Conservation (phyloP, 2,329 filamentous ascomycete species). For the Epichloe amarillans region DNA sequence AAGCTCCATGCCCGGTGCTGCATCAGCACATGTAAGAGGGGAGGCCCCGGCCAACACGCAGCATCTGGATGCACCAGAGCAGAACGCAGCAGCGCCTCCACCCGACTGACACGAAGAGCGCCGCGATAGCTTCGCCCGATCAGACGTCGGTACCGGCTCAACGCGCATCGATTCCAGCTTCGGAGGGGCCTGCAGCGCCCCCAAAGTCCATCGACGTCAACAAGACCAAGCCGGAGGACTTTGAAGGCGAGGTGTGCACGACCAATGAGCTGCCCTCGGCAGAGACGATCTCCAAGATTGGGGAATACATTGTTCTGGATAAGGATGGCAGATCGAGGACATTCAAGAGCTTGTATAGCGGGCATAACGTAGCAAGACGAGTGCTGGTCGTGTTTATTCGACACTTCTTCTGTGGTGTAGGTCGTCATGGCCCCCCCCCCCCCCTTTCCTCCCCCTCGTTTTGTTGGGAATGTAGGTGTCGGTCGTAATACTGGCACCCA, state of each 20-base stretch:
- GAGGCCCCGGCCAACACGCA: background rate
- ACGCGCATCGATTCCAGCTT: background rate
- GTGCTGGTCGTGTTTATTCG: slow-evolving; percentile 62
- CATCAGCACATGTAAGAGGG: background rate
- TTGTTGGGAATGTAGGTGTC: background rate
- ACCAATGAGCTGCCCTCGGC: slow-evolving; percentile 40
- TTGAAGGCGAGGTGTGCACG: slow-evolving; percentile 41
- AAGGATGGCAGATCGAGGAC: slow-evolving; percentile 42
- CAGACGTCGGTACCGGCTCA: background rate
- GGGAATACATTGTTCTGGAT: slow-evolving; percentile 46
- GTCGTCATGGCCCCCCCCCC: slow-evolving; percentile 25
- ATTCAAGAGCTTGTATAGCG: slow-evolving; percentile 51
- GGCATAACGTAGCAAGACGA: slow-evolving; percentile 36
- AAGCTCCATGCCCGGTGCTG: background rate
- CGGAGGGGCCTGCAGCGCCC: background rate
- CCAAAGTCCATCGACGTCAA: slow-evolving; percentile 14
- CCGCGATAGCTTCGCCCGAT: background rate
- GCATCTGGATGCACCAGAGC: background rate
- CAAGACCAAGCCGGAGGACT: slow-evolving; percentile 33
- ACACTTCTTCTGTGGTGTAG: slow-evolving; percentile 70
- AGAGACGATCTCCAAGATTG: slow-evolving; percentile 36
- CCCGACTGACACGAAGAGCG: background rate
- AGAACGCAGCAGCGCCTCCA: background rate
- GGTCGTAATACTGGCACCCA: no score
- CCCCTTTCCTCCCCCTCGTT: no score